Percentiles rank a stretch among this genome's conserved stretches.
phyloP scores from a whole-genome alignment of 1,284 basidiomycete species.

The Puccinia horiana region DNA sequence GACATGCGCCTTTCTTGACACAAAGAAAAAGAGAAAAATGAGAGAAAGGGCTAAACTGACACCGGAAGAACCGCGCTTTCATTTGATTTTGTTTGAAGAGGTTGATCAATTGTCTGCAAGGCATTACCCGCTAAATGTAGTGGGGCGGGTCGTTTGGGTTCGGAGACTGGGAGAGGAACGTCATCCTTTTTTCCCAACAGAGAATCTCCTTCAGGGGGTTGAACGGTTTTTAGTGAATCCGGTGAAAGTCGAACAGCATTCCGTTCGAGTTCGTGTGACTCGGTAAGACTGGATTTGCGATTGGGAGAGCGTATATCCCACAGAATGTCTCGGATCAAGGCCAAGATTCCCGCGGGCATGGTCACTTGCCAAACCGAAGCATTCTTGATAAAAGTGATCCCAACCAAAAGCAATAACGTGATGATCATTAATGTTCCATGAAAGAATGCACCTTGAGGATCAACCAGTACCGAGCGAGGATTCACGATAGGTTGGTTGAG shows the following conservation, averaged over 20 bases:
- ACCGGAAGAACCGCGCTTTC: not conserved
- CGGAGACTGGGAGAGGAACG: not conserved
- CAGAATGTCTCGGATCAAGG: constrained; percentile 69
- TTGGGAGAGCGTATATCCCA: constrained; percentile 19
- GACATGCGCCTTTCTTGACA: not conserved
- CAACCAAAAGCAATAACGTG: constrained; percentile 66
- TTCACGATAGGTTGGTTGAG: constrained; percentile 36
- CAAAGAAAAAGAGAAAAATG: not conserved
- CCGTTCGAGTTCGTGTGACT: constrained; percentile 10
- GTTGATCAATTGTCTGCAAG: constrained; percentile 3
- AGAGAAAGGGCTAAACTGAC: not conserved
- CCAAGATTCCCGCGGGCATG: constrained; percentile 77
- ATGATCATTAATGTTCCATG: constrained; percentile 62
- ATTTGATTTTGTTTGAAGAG: not conserved
- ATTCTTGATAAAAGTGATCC: constrained; percentile 63
- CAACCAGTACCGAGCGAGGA: constrained; percentile 58
- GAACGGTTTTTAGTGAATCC: not conserved
- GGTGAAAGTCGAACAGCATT: not conserved
- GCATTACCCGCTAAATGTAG: not conserved
- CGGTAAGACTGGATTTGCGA: not conserved
- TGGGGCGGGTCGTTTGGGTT: not conserved
- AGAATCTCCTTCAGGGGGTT: not conserved
- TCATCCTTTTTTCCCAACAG: not conserved
- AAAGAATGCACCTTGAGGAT: constrained; percentile 64
- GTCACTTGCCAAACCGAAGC: constrained; percentile 68